Percentiles rank a stretch among this genome's conserved stretches.
These are phyloP conservation scores for Hypoxylon sp. DNA, from an alignment of 2,329 filamentous ascomycete species.

Conservation along the genomic window DNA sequence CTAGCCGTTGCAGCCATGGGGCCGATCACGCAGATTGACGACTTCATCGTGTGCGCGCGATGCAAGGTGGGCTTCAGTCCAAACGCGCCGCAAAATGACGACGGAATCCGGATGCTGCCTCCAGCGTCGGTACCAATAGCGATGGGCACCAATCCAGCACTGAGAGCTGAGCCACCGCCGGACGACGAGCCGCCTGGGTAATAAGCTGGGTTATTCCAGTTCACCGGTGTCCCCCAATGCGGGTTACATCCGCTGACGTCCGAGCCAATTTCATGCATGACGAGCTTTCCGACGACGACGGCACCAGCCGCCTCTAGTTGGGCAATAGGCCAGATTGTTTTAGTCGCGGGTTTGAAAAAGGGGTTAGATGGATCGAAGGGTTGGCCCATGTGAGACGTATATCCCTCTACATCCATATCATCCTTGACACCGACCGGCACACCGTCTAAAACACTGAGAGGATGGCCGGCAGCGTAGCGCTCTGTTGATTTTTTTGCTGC, in stretches of 20 bases:
- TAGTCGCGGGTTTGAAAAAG: constrained; percentile 63
- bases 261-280: constrained; percentile 84
- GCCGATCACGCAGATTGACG: constrained; percentile 72
- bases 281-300: constrained; percentile 79
- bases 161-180: constrained; percentile 78
- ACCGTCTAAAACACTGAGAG: constrained; percentile 80
- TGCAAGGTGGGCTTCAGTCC: constrained; percentile 84
- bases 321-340: constrained; percentile 77
- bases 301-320: constrained; percentile 81
- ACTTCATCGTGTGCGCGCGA: constrained; percentile 70
- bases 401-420: constrained; percentile 78
- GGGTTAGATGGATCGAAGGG: constrained; percentile 66
- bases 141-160: constrained; percentile 79
- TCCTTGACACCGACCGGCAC: constrained; percentile 89
- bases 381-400: constrained; percentile 75
- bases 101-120: constrained; percentile 79
- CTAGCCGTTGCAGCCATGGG: constrained; percentile 81
- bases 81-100: constrained; percentile 82
- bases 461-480: constrained; percentile 75
- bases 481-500: constrained; percentile 80
- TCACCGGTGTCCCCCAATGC: constrained; percentile 78
- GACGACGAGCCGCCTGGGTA: constrained; percentile 87
- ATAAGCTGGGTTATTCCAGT: constrained; percentile 81
- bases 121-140: constrained; percentile 81
- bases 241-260: constrained; percentile 89